These are phyloP conservation scores for Cyclocybe aegerita DNA, from an alignment of 768 basidiomycete species.

Conservation along the genomic window DNA sequence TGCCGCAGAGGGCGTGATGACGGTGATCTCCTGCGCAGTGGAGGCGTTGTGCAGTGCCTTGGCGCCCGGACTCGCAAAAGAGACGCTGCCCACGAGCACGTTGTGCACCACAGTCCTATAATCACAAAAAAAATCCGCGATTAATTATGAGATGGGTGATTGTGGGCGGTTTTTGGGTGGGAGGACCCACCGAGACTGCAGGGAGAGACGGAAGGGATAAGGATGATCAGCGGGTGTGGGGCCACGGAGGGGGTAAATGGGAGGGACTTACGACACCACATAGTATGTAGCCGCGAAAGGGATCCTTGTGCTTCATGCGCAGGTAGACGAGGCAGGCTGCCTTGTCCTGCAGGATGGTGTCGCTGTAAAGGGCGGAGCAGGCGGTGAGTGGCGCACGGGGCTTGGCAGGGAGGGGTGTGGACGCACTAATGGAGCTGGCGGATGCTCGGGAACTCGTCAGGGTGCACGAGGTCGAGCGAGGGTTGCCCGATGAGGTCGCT, in stretches of 20 bases:
- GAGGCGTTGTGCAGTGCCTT: slow-evolving; percentile 81
- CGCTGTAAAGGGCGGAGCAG: slow-evolving; percentile 38
- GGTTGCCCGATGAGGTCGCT: slow-evolving; percentile 67
- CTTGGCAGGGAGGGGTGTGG: background rate
- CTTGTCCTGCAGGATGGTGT: slow-evolving; percentile 77
- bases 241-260: background rate
- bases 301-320: slow-evolving; percentile 78
- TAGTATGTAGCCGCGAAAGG: slow-evolving; percentile 71
- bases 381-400: too few species aligned
- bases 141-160: background rate
- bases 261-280: slow-evolving; percentile 64
- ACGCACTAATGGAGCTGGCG: slow-evolving; percentile 69
- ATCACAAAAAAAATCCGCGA: slow-evolving; percentile 5
- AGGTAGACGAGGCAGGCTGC: slow-evolving; percentile 78
- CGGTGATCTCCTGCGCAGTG: slow-evolving; percentile 81
- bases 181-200: slow-evolving; percentile 17
- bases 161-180: background rate
- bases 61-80: slow-evolving; percentile 71
- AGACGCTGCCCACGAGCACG: slow-evolving; percentile 75
- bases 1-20: slow-evolving; percentile 59
- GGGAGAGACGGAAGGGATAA: background rate
- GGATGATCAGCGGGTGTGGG: slow-evolving; percentile 5
- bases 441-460: slow-evolving; percentile 72
- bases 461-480: slow-evolving; percentile 76
- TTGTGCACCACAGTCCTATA: slow-evolving; percentile 69